Conservation (phyloP, 352 stramenopile species). For the Phytopythium montanum region DNA sequence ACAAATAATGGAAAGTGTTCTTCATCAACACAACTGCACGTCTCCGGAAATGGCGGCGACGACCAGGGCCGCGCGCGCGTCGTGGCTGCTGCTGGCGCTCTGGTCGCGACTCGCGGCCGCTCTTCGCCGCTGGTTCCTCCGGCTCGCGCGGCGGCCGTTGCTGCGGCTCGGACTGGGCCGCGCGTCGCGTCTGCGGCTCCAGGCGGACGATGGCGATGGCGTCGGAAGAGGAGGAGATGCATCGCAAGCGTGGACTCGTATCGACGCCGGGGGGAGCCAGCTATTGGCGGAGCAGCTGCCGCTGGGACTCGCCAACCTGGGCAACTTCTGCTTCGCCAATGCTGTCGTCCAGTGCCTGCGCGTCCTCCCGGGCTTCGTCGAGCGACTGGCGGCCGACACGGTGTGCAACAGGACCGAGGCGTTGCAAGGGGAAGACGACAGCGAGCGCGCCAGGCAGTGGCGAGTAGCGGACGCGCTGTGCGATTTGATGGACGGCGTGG, state of each 20-base stretch:
- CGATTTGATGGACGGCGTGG: slow-evolving; percentile 11
- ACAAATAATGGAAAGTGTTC: neutral
- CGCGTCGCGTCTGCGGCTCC: slow-evolving; percentile 5
- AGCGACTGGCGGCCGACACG: slow-evolving; percentile 9
- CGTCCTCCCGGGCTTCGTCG: slow-evolving; percentile 36
- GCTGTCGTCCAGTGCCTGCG: slow-evolving; percentile 67
- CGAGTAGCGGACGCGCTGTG: slow-evolving; percentile 11
- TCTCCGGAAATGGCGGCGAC: neutral
- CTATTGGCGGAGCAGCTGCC: slow-evolving; percentile 11
- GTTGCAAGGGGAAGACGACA: neutral
- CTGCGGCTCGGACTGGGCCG: slow-evolving; percentile 29
- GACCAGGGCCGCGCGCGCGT: slow-evolving; percentile 6
- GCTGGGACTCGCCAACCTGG: slow-evolving; percentile 51
- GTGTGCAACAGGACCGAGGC: neutral
- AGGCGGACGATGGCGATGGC: slow-evolving; percentile 10
- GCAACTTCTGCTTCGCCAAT: slow-evolving; percentile 79
- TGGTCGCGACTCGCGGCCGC: slow-evolving; percentile 21
- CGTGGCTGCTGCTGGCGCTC: slow-evolving; percentile 33
- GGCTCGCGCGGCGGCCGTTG: slow-evolving; percentile 21
- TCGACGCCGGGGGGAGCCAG: slow-evolving; percentile 3
- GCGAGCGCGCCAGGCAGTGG: slow-evolving; percentile 4
- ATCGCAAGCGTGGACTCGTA: neutral
- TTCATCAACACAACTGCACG: neutral
- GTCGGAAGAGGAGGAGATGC: neutral
- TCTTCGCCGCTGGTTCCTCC: slow-evolving; percentile 28